A percentile compares a stretch with the other conserved stretches of the same genome.
Conservation (phyloP, 495 filamentous ascomycete species). For the Hypoxylon crocopeplum region DNA sequence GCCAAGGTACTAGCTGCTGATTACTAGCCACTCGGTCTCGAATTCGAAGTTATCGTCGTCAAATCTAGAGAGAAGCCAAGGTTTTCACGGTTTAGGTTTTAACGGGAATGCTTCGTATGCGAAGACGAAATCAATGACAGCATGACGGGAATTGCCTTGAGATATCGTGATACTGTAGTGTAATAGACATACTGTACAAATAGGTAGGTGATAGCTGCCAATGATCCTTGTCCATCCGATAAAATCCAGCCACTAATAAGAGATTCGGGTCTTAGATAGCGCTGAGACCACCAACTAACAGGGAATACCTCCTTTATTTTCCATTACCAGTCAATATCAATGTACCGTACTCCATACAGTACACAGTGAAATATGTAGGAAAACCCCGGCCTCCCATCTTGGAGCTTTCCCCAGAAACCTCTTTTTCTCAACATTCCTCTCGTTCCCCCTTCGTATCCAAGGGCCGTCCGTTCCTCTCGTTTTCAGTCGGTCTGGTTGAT, state of each 20-base stretch:
- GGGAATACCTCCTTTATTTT: slow-evolving; percentile 32
- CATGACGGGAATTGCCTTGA: neutral
- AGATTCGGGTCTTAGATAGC: slow-evolving; percentile 26
- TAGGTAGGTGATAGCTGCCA: slow-evolving; percentile 27
- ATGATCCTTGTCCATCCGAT: slow-evolving; percentile 28
- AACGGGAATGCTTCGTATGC: slow-evolving; percentile 22
- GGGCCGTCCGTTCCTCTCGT: slow-evolving; percentile 29
- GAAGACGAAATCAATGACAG: slow-evolving; percentile 26
- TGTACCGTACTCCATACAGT: slow-evolving; percentile 29
- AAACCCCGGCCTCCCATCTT: slow-evolving; percentile 20
- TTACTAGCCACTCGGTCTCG: slow-evolving; percentile 1
- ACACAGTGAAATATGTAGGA: slow-evolving; percentile 16
- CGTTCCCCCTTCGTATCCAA: slow-evolving; percentile 36
- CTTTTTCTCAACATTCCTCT: slow-evolving; percentile 34
- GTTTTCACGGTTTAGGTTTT: slow-evolving; percentile 29
- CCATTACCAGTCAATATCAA: slow-evolving; percentile 11
- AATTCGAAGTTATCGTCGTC: slow-evolving; percentile 9
- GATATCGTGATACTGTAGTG: too few species aligned
- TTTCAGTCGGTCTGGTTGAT: slow-evolving; percentile 23
- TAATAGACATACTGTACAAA: slow-evolving; percentile 13
- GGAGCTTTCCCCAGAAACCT: slow-evolving; percentile 17
- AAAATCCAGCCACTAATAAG: slow-evolving; percentile 30
- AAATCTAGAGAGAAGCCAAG: slow-evolving; percentile 20
- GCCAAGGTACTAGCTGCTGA: slow-evolving; percentile 2
- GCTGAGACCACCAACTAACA: slow-evolving; percentile 32